These are phyloP conservation scores for Saccharomyces eubayanus DNA, from an alignment of 805 yeast genomes.

Conservation along the genomic window DNA sequence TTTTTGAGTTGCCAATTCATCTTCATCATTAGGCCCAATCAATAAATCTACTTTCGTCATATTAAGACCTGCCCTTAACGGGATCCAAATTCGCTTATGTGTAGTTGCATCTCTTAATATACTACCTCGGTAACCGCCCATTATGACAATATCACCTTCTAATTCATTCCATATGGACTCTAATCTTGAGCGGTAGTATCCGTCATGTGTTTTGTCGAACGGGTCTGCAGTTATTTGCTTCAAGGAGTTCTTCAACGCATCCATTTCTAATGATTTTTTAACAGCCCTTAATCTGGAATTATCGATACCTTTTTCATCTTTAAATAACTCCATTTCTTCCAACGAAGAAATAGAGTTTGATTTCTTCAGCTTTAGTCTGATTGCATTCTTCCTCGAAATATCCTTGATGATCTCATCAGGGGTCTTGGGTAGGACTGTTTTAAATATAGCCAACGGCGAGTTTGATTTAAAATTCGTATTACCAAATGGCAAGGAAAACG, in stretches of 20 bases:
- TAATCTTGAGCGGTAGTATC: slow-evolving; percentile 16
- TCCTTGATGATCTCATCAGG: neutral
- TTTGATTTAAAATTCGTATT: slow-evolving; percentile 14
- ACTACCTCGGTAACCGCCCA: slow-evolving; percentile 89
- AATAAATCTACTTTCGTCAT: slow-evolving; percentile 59
- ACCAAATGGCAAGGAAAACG: slow-evolving; percentile 35
- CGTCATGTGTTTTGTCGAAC: slow-evolving; percentile 19
- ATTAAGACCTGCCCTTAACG: slow-evolving; percentile 76
- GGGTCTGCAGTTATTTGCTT: slow-evolving; percentile 17
- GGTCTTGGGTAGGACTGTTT: slow-evolving; percentile 10
- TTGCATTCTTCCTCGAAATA: slow-evolving; percentile 13
- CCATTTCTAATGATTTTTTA: slow-evolving; percentile 49
- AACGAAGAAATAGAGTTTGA: slow-evolving; percentile 51
- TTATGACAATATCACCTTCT: slow-evolving; percentile 68
- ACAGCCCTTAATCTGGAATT: slow-evolving; percentile 66
- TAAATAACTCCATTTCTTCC: slow-evolving; percentile 56
- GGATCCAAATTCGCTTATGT: slow-evolving; percentile 71
- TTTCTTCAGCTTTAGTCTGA: slow-evolving; percentile 34
- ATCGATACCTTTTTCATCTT: slow-evolving; percentile 48
- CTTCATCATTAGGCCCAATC: slow-evolving; percentile 65
- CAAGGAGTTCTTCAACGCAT: slow-evolving; percentile 23
- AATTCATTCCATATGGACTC: slow-evolving; percentile 49
- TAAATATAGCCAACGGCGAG: slow-evolving; percentile 7
- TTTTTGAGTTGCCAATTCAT: slow-evolving; percentile 49
- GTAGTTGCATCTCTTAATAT: slow-evolving; percentile 60